These are phyloP conservation scores for Botrytis byssoidea DNA, from an alignment of 2,329 filamentous ascomycete species.

Conservation along the genomic window DNA sequence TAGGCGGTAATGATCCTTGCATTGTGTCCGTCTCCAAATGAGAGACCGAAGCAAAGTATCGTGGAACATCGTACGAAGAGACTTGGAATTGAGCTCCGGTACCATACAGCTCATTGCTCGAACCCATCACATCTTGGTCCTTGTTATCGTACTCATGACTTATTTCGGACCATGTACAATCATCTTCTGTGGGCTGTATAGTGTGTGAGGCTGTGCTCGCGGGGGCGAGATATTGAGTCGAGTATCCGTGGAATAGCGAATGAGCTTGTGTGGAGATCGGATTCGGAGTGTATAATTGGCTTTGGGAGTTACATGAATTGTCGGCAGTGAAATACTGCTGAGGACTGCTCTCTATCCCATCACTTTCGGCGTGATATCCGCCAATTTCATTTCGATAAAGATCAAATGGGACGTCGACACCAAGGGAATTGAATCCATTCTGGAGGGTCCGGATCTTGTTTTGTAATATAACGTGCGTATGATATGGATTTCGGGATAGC, in stretches of 20 bases:
- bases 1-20: neutral
- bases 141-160: neutral
- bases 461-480: neutral
- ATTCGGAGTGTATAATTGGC: neutral
- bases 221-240: neutral
- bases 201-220: neutral
- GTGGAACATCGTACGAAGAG: neutral
- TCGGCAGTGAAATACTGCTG: neutral
- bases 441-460: neutral
- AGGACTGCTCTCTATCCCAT: neutral
- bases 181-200: neutral
- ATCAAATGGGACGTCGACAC: constrained; percentile 5
- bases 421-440: constrained; percentile 6
- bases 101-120: neutral
- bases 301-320: neutral
- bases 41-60: neutral
- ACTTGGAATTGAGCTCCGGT: constrained; percentile 9
- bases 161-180: neutral
- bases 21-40: neutral
- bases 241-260: neutral
- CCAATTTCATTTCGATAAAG: constrained; percentile 6
- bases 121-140: neutral
- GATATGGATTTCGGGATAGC: neutral
- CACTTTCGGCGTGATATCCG: neutral
- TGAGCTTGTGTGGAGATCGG: neutral